Evolutionary conservation across 352 stramenopile genomes (phyloP).

Genomic region (Stramenopiles sp.): DNA sequence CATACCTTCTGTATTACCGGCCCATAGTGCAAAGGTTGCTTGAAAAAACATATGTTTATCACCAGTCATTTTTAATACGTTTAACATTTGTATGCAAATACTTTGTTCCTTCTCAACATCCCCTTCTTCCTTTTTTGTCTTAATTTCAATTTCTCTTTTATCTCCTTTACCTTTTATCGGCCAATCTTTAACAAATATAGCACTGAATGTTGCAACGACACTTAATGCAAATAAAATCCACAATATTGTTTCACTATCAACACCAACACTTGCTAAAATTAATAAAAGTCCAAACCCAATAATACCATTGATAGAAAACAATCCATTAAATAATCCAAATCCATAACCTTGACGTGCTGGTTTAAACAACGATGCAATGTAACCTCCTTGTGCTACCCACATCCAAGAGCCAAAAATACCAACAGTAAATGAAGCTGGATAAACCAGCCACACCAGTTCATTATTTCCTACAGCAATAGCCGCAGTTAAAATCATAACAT

Average conservation of each 20-base stretch:
- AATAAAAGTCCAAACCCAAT: background rate
- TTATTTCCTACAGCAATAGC: background rate
- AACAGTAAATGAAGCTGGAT: background rate
- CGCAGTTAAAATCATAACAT: background rate
- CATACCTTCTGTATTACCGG: background rate
- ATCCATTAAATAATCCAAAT: background rate
- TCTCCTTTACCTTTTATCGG: no score
- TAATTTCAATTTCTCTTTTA: background rate
- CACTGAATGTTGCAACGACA: background rate
- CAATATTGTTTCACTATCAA: background rate
- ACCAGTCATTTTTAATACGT: background rate
- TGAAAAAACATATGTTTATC: background rate
- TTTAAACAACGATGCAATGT: background rate
- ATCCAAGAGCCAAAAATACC: background rate
- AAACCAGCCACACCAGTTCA: background rate
- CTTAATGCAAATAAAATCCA: background rate
- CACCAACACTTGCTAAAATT: background rate
- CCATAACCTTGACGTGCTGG: background rate
- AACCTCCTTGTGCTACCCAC: background rate
- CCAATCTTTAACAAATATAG: background rate
- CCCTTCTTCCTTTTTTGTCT: background rate
- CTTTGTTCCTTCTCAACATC: background rate
- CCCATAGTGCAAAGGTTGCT: background rate
- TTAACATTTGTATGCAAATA: background rate
- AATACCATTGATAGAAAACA: conserved; percentile 5